Evolutionary conservation across 352 stramenopile species (phyloP).

Genomic region (Albugo candida): DNA sequence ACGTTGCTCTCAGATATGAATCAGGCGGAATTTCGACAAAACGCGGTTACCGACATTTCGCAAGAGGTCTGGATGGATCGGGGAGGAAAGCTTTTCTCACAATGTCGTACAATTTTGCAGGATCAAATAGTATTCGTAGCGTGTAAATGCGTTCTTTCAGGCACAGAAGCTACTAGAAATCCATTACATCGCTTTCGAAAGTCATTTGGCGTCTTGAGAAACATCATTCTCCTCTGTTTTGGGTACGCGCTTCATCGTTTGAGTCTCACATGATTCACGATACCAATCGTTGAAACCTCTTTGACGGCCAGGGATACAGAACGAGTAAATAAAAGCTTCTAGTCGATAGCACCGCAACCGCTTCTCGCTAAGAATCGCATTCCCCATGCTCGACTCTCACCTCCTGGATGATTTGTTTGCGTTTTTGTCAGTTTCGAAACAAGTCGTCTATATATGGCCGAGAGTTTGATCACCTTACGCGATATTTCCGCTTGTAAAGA

Average conservation of each 20-base stretch:
- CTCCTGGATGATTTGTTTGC: constrained; percentile 37
- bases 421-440: constrained; percentile 68
- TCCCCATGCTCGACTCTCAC: constrained; percentile 53
- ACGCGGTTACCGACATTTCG: too few species aligned
- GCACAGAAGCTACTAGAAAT: constrained; percentile 38
- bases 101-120: constrained; percentile 7
- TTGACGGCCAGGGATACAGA: constrained; percentile 43
- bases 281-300: constrained; percentile 62
- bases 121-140: constrained; percentile 37
- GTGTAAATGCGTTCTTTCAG: constrained; percentile 33
- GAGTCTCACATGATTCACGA: constrained; percentile 27
- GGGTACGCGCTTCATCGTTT: constrained; percentile 21
- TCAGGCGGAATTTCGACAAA: too few species aligned
- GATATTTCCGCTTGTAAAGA: constrained; percentile 67
- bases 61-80: too few species aligned
- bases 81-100: too few species aligned
- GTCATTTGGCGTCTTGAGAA: constrained; percentile 15
- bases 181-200: constrained; percentile 32
- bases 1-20: neutral
- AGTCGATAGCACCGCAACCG: constrained; percentile 59
- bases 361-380: constrained; percentile 42
- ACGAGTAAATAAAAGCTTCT: constrained; percentile 66
- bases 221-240: constrained; percentile 8
- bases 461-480: constrained; percentile 44
- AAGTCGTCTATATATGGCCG: constrained; percentile 52